phyloP scores from a whole-genome alignment of 2,329 filamentous ascomycete species.

The Xylaria sp. region DNA sequence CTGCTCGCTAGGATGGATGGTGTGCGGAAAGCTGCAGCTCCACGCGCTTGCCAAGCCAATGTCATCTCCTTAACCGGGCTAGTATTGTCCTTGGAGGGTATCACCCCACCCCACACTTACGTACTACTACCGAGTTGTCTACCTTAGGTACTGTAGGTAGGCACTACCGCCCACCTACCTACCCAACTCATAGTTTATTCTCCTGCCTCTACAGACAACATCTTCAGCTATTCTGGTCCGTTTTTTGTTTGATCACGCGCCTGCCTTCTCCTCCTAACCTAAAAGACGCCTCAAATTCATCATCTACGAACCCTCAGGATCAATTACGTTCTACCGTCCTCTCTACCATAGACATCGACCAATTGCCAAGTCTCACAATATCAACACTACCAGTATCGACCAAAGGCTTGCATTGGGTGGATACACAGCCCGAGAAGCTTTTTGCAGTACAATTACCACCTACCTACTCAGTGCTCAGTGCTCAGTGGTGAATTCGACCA shows the following conservation, averaged over 20 bases:
- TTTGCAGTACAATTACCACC: not conserved
- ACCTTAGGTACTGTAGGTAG: not conserved
- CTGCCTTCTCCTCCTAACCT: conserved; percentile 2
- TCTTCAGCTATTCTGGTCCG: conserved; percentile 21
- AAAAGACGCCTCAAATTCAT: conserved; percentile 5
- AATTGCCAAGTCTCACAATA: not conserved
- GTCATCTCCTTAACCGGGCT: conserved; percentile 12
- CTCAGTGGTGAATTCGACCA: not conserved
- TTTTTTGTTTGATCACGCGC: conserved; percentile 34
- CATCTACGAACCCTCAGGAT: not conserved
- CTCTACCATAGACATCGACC: not conserved
- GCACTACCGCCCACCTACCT: too few relatives aligned
- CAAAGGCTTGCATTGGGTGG: conserved; percentile 4
- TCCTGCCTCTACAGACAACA: conserved; percentile 25
- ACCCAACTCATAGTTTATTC: conserved; percentile 14
- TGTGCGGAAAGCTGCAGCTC: conserved; percentile 18
- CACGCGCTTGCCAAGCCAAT: conserved; percentile 24
- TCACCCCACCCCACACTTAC: conserved; percentile 3
- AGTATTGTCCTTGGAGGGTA: not conserved
- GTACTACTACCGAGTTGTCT: too few relatives aligned
- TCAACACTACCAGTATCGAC: not conserved
- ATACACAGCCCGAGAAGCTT: conserved; percentile 6
- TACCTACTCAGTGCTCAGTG: not conserved
- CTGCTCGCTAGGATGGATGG: too few relatives aligned
- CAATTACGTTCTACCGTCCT: not conserved